Percentiles rank a stretch among this genome's conserved stretches.
Conservation (phyloP, 257 asterid genomes). For the Gentiana dahurica region DNA sequence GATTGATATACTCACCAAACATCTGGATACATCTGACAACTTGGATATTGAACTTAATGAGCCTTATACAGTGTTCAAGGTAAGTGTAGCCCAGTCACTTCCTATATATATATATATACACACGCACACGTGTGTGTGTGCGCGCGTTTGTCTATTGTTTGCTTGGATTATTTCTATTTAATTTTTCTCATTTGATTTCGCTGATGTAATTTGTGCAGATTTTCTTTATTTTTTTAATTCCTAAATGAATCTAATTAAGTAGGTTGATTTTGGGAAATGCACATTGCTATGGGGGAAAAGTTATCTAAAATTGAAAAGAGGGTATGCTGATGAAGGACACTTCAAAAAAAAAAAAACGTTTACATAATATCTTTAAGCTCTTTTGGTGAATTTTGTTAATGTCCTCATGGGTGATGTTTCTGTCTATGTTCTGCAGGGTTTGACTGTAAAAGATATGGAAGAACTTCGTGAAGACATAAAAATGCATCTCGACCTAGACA, state of each 20-base stretch:
- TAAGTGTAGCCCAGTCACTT: slow-evolving; percentile 6
- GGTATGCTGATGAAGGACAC: too few relatives aligned
- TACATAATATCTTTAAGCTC: not conserved
- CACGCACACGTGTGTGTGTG: too few relatives aligned
- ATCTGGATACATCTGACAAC: slow-evolving; percentile 81
- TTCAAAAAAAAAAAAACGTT: not conserved
- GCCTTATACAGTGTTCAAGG: slow-evolving; percentile 87
- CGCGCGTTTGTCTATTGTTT: too few relatives aligned
- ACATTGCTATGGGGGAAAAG: too few relatives aligned
- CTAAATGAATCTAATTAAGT: too few relatives aligned
- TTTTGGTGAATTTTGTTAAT: not conserved
- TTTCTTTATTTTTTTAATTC: too few relatives aligned
- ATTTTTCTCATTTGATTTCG: too few relatives aligned
- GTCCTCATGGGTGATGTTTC: not conserved
- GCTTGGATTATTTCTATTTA: too few relatives aligned
- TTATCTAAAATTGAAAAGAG: not conserved
- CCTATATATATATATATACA: too few relatives aligned
- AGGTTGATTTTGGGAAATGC: too few relatives aligned
- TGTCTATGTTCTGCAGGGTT: slow-evolving; percentile 38
- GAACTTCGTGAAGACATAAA: slow-evolving; percentile 89
- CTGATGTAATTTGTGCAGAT: too few relatives aligned
- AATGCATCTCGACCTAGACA: slow-evolving; percentile 85
- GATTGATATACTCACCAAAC: slow-evolving; percentile 78
- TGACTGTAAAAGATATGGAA: slow-evolving; percentile 82
- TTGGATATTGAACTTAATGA: slow-evolving; percentile 74